A percentile compares a stretch with the other conserved stretches of the same genome.
These are phyloP conservation scores for Circinella umbellata DNA, from an alignment of 371 early-diverging fungal genomes.

Conservation along the genomic window DNA sequence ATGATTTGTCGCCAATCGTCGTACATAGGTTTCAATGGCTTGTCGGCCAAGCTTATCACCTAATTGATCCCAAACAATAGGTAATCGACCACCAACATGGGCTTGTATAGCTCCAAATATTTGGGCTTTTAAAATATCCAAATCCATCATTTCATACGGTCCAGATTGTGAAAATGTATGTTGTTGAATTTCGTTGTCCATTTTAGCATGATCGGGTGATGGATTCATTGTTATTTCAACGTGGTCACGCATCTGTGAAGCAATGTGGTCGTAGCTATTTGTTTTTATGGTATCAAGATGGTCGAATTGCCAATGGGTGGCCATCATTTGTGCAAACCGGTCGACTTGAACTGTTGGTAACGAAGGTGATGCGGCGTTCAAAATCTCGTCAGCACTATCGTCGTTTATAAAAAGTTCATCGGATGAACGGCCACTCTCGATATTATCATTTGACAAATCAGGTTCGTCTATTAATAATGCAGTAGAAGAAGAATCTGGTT, in stretches of 20 bases:
- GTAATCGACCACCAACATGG: conserved; percentile 44
- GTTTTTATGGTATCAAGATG: conserved; percentile 43
- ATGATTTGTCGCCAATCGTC: conserved; percentile 16
- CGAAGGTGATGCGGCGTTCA: background rate
- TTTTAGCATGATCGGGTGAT: conserved; percentile 2
- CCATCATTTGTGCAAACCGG: conserved; percentile 39
- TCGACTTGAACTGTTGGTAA: conserved; percentile 25
- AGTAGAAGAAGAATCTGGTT: background rate
- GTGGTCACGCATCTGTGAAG: conserved; percentile 38
- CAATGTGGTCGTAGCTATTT: conserved; percentile 25
- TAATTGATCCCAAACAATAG: conserved; percentile 44
- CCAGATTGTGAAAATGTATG: conserved; percentile 11
- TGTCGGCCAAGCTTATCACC: conserved; percentile 33
- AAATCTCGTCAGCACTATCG: conserved; percentile 1
- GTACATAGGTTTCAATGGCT: conserved; percentile 38
- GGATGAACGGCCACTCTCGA: conserved; percentile 3
- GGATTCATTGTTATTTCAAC: conserved; percentile 26
- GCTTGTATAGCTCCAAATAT: conserved; percentile 51
- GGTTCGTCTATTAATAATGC: conserved; percentile 3
- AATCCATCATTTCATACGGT: conserved; percentile 31
- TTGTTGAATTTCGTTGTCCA: background rate
- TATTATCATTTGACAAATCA: background rate
- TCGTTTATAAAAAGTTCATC: background rate
- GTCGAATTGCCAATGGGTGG: conserved; percentile 52
- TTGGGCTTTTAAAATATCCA: conserved; percentile 46